Evolutionary conservation across 2,329 filamentous ascomycete species (phyloP).

Genomic region (Cercospora zeina): DNA sequence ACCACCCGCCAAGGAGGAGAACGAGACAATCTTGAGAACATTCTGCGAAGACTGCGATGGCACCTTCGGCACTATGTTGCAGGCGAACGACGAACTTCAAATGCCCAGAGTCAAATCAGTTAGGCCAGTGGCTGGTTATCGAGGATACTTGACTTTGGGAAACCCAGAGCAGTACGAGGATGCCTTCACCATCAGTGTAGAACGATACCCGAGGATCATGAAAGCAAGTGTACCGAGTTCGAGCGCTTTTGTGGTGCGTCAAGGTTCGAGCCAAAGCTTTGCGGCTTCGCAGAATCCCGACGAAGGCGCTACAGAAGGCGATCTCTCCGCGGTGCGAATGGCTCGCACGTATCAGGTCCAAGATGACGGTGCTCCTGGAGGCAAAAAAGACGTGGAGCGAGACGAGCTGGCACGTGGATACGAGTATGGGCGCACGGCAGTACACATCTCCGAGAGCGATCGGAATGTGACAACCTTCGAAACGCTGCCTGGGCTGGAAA

Average conservation of each 20-base stretch:
- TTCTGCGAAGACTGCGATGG: constrained; percentile 71
- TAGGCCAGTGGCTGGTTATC: constrained; percentile 76
- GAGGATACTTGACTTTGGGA: constrained; percentile 76
- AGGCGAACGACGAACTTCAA: constrained; percentile 78
- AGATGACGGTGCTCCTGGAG: constrained; percentile 71
- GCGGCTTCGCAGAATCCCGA: constrained; percentile 48
- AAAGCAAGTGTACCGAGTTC: constrained; percentile 72
- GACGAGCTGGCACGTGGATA: constrained; percentile 91
- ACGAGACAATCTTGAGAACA: constrained; percentile 67
- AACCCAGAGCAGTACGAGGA: constrained; percentile 71
- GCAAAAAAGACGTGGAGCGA: constrained; percentile 76
- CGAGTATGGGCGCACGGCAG: constrained; percentile 87
- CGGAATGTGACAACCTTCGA: constrained; percentile 85
- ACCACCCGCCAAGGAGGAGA: constrained; percentile 65
- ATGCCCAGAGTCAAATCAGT: constrained; percentile 73
- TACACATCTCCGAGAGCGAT: constrained; percentile 84
- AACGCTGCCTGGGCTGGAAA: constrained; percentile 70
- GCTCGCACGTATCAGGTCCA: constrained; percentile 78
- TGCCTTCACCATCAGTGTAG: constrained; percentile 79
- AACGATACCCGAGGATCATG: constrained; percentile 87
- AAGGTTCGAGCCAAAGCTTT: constrained; percentile 58
- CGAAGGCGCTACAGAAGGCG: constrained; percentile 34
- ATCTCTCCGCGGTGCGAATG: constrained; percentile 70
- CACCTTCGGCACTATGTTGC: constrained; percentile 77
- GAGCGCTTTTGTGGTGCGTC: constrained; percentile 68